Base-by-base conservation (phyloP, 129 eudicot genomes). In the Saussurea involucrata region DNA sequence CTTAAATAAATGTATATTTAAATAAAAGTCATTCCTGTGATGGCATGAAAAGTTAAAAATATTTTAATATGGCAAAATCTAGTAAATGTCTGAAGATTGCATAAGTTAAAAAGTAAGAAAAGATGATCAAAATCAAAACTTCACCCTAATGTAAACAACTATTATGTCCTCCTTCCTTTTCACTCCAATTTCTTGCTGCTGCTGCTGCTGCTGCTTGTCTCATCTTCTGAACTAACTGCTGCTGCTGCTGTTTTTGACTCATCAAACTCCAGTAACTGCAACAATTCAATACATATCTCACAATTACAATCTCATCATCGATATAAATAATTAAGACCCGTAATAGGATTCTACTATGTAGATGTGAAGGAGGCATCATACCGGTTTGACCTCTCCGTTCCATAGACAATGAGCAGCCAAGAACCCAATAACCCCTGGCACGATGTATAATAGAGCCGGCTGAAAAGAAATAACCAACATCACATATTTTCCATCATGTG, bases 311-410 rank as follows among this genome's bases (percentile, higher is more conserved):
- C 61, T 53, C 61, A 17, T 53, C 61, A 53, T 53, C 24, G n/a
- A 8, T 37, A 55, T n/a, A 29, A 73, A 73, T 2, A 25, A 11
- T 20, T 70, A 28, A 64, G 49, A 22, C 6, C 63, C 22, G 6
- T 13, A 32, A 67, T 11, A 8, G 33, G 49, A 18, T 28, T 27
- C 57, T 18, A 37, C 31, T 28, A 34, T 21, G 33, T 77, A 33
- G 17, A 15, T 5, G 68, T 77, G 68, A 72, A 40, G 13, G 63
- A n/a, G n/a, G n/a, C n/a, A n/a, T n/a, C 87, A 66, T 80, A 94
- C 98, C 83, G 87, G 88, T 86, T 91, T 94, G 58, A 94, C 88
- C 8, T 94, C 98, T 61, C 98, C 98, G 17, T 94, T 94, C 96
- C 96, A 94, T 20, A 89, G 40, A 82, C 90, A 88, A 86, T 94